Evolutionary conservation across 2,329 filamentous ascomycete genomes (phyloP).

Genomic region (Hypoxylon sp.): DNA sequence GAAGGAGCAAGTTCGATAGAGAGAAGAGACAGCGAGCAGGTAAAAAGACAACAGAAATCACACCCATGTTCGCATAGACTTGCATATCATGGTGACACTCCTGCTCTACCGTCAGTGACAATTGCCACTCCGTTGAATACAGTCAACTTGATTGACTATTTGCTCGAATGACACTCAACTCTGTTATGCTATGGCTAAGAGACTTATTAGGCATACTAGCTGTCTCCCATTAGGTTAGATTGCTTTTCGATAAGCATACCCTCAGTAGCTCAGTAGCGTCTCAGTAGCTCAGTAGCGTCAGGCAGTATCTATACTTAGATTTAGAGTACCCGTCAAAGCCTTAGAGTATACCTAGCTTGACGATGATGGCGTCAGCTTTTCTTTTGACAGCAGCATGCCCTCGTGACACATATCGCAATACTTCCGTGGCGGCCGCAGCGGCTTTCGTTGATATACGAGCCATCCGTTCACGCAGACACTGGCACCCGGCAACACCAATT

Average conservation of each 20-base stretch:
- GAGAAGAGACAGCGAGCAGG: neutral
- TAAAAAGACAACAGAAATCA: neutral
- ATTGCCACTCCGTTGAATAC: neutral
- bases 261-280: no score
- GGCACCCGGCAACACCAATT: neutral
- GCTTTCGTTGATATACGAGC: neutral
- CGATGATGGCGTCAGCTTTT: neutral
- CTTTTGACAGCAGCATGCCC: neutral
- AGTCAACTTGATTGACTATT: no score
- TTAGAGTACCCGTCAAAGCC: neutral
- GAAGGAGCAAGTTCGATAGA: no score
- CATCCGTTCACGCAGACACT: neutral
- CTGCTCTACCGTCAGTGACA: neutral
- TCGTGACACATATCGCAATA: neutral
- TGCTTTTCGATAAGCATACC: no score
- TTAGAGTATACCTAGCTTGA: neutral
- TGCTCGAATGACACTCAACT: no score
- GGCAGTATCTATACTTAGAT: neutral
- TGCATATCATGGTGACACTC: neutral
- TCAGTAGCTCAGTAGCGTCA: neutral
- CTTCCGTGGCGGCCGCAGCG: neutral
- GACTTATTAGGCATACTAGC: no score
- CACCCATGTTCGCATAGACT: neutral
- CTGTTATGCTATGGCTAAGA: no score
- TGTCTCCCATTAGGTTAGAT: no score